Base-by-base conservation (phyloP, 108 stramenopile genomes). In the Nitzschia putrida region DNA sequence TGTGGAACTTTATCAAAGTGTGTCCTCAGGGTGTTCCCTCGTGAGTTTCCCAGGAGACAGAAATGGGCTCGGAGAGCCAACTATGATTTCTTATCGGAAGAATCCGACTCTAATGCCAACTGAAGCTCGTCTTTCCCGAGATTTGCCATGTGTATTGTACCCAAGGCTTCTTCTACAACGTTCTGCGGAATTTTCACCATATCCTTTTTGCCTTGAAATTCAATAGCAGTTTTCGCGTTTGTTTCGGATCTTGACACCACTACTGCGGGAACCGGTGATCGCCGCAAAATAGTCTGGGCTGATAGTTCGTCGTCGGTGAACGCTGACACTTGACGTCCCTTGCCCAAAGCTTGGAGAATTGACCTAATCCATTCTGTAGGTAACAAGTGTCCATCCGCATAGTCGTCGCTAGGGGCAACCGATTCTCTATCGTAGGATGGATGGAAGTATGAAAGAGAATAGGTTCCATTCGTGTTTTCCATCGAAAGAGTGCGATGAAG, bases 221-320 rank as follows among this genome's bases (percentile, higher is more conserved):
- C 29, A 4, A 34, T 34, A 34, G 3, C 29, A 34, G 29, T 3
- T 34, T 1, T 34, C 3, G 1, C 29, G 1, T 34, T 34, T 4
- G 29, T 34, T 4, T 34, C 29, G 29, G 3, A 34, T 3, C 29
- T 34, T 34, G 29, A 34, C 29, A 34, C 86, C 41, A 87, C 73
- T 52, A 91, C 76, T 21, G 84, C 86, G 20, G 87, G 83, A n/a
- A 83, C 69, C 0, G 90, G 90, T 11, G 90, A 80, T 49, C 84
- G 67, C 29, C 90, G 79, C 53, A 85, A 84, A 61, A 84, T 88
- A 53, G 88, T 85, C 43, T 77, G 73, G 6, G 81, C 76, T 23
- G 57, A 52, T 26, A 88, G 45, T 23, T 88, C 68, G 0, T 88
- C 84, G 51, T 91, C 87, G 14, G 81, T 65, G 21, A 88, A 61